Conservation (phyloP, 768 basidiomycete genomes). For the Mycena venus region DNA sequence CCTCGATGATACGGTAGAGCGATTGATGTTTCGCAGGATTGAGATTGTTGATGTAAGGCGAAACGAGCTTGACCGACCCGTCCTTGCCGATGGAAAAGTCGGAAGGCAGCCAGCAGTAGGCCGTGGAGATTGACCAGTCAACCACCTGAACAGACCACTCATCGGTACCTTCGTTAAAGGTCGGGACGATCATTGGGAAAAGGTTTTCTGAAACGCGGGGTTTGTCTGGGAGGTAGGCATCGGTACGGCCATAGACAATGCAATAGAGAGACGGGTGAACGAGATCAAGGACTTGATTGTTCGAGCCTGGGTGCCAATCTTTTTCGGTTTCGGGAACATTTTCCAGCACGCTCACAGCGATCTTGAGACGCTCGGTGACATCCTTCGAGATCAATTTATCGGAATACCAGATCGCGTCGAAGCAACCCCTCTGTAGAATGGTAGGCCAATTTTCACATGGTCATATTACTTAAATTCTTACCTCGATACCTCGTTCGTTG, state of each 20-base stretch:
- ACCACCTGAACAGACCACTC: too few relatives aligned
- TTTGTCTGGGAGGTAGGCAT: not conserved
- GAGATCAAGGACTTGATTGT: slow-evolving; percentile 14
- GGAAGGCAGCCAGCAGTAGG: slow-evolving; percentile 24
- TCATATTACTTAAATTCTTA: too few relatives aligned
- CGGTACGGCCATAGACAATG: slow-evolving; percentile 37
- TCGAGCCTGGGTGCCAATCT: slow-evolving; percentile 45
- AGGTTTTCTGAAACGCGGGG: not conserved
- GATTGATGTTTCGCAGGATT: slow-evolving; percentile 1
- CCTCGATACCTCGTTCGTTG: slow-evolving; percentile 26
- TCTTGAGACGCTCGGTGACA: slow-evolving; percentile 4
- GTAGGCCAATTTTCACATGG: too few relatives aligned
- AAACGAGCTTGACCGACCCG: slow-evolving; percentile 15
- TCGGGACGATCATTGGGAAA: not conserved
- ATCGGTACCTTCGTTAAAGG: too few relatives aligned
- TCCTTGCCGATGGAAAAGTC: slow-evolving; percentile 10
- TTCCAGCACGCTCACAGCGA: slow-evolving; percentile 30
- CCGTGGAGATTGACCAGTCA: not conserved
- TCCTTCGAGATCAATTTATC: slow-evolving; percentile 33
- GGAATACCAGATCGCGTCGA: slow-evolving; percentile 35
- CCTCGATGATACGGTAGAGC: slow-evolving; percentile 20
- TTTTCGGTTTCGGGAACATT: slow-evolving; percentile 30
- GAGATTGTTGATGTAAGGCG: slow-evolving; percentile 30
- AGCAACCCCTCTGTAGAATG: not conserved
- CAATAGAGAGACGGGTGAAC: too few relatives aligned